These are phyloP conservation scores for Ceratocystis cacaofunesta DNA, from an alignment of 2,329 filamentous ascomycete species.

Conservation along the genomic window DNA sequence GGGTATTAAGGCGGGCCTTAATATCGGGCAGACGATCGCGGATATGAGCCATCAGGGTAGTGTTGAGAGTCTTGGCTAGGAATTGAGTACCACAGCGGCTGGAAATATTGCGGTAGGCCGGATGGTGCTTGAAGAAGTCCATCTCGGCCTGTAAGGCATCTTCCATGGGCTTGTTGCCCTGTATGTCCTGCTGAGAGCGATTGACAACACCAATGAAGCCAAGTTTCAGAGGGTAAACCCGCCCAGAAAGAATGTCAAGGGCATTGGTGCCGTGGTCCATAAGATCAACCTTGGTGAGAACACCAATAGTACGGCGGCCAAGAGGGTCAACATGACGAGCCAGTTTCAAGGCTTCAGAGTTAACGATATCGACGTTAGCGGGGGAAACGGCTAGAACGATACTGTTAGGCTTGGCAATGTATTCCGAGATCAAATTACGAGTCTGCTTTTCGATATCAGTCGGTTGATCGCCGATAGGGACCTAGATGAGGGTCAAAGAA, in stretches of 20 bases:
- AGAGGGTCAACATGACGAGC: constrained; percentile 93
- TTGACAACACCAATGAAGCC: constrained; percentile 98
- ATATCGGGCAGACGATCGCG: constrained; percentile 92
- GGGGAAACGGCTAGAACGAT: constrained; percentile 94
- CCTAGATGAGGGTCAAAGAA: constrained; percentile 32
- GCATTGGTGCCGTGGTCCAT: constrained; percentile 99
- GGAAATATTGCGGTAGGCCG: constrained; percentile 92
- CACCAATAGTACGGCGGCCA: constrained; percentile 86
- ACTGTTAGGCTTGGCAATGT: constrained; percentile 97
- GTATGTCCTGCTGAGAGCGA: constrained; percentile 94
- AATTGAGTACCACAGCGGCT: constrained; percentile 86
- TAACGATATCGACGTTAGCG: constrained; percentile 95
- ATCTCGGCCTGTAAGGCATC: constrained; percentile 80
- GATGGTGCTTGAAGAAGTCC: constrained; percentile 95
- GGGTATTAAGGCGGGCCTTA: constrained; percentile 89
- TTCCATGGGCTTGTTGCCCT: constrained; percentile 84
- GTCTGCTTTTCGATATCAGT: constrained; percentile 98
- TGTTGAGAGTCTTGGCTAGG: constrained; percentile 85
- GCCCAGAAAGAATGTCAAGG: constrained; percentile 89
- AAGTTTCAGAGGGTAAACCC: constrained; percentile 90
- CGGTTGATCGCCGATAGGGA: constrained; percentile 94
- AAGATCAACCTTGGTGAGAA: constrained; percentile 89
- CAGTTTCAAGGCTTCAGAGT: constrained; percentile 92
- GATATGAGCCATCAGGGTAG: constrained; percentile 90
- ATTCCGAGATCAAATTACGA: constrained; percentile 87